Base-by-base conservation (phyloP, 352 stramenopile genomes). In the Pythium folliculosum region DNA sequence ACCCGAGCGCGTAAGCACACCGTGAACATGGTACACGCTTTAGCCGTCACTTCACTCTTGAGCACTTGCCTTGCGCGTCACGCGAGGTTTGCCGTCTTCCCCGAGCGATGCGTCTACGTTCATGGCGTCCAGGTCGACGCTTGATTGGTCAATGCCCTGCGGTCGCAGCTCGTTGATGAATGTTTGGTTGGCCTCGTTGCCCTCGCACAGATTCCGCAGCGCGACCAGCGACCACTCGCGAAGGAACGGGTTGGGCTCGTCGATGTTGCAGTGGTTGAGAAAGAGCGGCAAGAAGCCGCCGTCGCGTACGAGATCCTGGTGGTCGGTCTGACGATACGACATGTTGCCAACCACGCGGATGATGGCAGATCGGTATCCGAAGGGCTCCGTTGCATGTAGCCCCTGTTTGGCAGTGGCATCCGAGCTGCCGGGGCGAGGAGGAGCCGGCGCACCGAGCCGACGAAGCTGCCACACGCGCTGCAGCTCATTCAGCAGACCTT, bases 241-340 rank as follows among this genome's bases (percentile, higher is more conserved):
- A 27, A 97, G 78, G 60, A 97, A 68, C 17, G 89, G 90, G 49
- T 96, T 97, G 3, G 68, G 72, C 57, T 94, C 85, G 62, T 97
- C 90, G 10, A 97, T 80, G 71, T 94, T 96, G 69, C 91, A 97
- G 71, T 96, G 89, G 69, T 91, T 95, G 10, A 97, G 81, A 61
- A 97, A 85, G 25, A 97, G 73, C 23, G 78, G 76, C 13, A 97
- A 69, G 59, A 81, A 90, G 1, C 87, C 86, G 23, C 77, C 71
- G 3, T 90, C 77, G 8, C 91, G 85, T 47, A 97, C 82, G 19
- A 89, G 35, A 65, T 97, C 86, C 73, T 97, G 91, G 45, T 89
- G 77, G 0, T 60, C 62, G 0, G 60, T 70, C 58, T 91, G 76
- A 13, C 87, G 82, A 65, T 91, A 94, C 65, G 83, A 87, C 37